Evolutionary conservation across 192 early-diverging fungal species (phyloP), one percentile per base, ranked within the genome.

Genomic region (Coemansia sp.): DNA sequence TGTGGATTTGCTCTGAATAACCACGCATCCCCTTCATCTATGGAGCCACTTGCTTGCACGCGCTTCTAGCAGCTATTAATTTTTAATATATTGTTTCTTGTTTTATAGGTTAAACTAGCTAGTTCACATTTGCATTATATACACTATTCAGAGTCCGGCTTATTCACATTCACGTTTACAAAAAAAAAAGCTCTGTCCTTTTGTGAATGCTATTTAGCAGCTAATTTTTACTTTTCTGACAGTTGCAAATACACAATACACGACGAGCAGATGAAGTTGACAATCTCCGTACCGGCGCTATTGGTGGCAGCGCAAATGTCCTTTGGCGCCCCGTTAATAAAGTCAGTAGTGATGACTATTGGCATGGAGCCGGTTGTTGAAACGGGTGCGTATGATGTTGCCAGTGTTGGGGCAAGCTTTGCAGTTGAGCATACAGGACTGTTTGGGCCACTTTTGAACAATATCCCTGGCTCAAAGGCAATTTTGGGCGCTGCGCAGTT

Each of bases 351-450:
- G 43, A 38, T 66, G 25, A 64, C 64, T 0, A 14, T 77, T 22
- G 48, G 64, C 9, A 68, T 43, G 0, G 74, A 77, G 5, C 48
- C 49, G 2, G 25, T 53, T 22, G 16, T 78, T 2, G 64, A 71
- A 21, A 69, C 76, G 0, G 76, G 58, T 2, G 76, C 52, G 1
- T 72, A 67, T 16, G 65, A 68, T 16, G 55, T 78, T 32, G 76
- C 65, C 35, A 78, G 76, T 11, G 58, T 67, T 1, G 76, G 76
- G 0, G 76, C 69, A 3, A 78, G 76, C 49, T 71, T 55, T 62
- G 76, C 61, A 8, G 62, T 78, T 23, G 69, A 71, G 1, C 62
- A 78, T 44, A 64, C 54, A 2, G 69, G 58, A 9, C 33, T 78
- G 5, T 69, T 78, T 56, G 61, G 65, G 1, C 76, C 76, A 12